Evolutionary conservation across 164 flowering plant genomes (phyloP).

Genomic region (Brasenia schreberi): DNA sequence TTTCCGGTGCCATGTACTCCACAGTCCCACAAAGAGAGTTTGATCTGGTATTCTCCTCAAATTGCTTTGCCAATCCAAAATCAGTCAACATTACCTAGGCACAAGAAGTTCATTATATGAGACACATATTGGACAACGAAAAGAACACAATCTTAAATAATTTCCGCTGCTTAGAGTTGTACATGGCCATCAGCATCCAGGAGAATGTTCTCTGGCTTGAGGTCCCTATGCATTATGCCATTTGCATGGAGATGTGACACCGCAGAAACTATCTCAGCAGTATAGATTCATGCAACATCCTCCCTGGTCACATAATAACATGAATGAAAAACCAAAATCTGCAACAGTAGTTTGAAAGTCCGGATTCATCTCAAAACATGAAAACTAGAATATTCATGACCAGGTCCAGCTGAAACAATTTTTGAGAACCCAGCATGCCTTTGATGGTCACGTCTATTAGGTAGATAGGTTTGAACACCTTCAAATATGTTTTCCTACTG

Average conservation of each 20-base stretch:
- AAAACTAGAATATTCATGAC: neutral
- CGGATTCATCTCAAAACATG: neutral
- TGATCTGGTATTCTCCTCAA: conserved; percentile 62
- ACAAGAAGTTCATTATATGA: neutral
- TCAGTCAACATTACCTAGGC: conserved; percentile 75
- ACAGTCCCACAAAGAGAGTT: conserved; percentile 89
- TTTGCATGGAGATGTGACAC: conserved; percentile 72
- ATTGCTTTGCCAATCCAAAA: conserved; percentile 87
- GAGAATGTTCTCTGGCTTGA: conserved; percentile 80
- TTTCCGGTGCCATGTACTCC: conserved; percentile 95
- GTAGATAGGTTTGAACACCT: no score
- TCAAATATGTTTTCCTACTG: no score
- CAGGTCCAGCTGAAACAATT: no score
- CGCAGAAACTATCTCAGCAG: conserved; percentile 81
- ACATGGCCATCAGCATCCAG: conserved; percentile 75
- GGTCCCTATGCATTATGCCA: conserved; percentile 87
- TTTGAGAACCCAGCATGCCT: no score
- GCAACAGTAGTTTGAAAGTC: neutral
- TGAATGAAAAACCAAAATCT: neutral
- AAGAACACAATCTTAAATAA: neutral
- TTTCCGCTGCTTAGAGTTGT: neutral
- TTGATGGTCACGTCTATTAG: no score
- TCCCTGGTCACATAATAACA: conserved; percentile 30
- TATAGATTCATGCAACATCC: conserved; percentile 66
- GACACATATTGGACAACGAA: neutral